These are phyloP conservation scores for Leucocoprinus sp. DNA, from an alignment of 768 basidiomycete species.

Conservation along the genomic window DNA sequence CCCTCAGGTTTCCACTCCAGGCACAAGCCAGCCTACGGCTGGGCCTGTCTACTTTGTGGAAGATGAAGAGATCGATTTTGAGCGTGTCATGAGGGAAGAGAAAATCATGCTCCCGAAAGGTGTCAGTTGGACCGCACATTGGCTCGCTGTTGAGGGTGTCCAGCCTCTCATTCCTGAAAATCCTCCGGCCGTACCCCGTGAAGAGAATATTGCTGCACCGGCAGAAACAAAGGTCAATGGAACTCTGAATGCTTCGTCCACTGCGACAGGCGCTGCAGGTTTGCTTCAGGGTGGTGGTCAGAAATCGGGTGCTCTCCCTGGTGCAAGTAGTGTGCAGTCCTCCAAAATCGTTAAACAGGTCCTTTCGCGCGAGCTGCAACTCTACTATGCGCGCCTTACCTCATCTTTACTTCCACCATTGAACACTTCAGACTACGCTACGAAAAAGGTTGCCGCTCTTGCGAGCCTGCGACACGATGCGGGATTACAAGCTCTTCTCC, in stretches of 20 bases:
- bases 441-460: slow-evolving; percentile 79
- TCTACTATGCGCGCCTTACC: slow-evolving; percentile 91
- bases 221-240: slow-evolving; percentile 10
- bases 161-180: slow-evolving; percentile 97
- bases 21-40: slow-evolving; percentile 28
- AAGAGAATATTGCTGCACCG: slow-evolving; percentile 26
- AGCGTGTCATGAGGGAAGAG: slow-evolving; percentile 80
- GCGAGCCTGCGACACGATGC: slow-evolving; percentile 86
- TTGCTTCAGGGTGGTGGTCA: slow-evolving; percentile 14
- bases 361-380: slow-evolving; percentile 85
- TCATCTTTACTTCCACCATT: slow-evolving; percentile 66
- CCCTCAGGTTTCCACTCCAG: slow-evolving; percentile 22
- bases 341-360: slow-evolving; percentile 75
- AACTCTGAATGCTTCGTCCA: slow-evolving; percentile 18
- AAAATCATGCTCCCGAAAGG: slow-evolving; percentile 76
- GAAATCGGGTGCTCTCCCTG: slow-evolving; percentile 17
- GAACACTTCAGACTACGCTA: slow-evolving; percentile 40
- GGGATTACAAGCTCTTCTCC: slow-evolving; percentile 83
- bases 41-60: slow-evolving; percentile 88
- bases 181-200: slow-evolving; percentile 68
- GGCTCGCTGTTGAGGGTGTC: slow-evolving; percentile 97
- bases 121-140: slow-evolving; percentile 88
- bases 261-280: slow-evolving; percentile 19
- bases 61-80: slow-evolving; percentile 97
- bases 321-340: slow-evolving; percentile 18